These are phyloP conservation scores for Nicotiana knightiana DNA, from an alignment of 257 asterid species.

Conservation along the genomic window DNA sequence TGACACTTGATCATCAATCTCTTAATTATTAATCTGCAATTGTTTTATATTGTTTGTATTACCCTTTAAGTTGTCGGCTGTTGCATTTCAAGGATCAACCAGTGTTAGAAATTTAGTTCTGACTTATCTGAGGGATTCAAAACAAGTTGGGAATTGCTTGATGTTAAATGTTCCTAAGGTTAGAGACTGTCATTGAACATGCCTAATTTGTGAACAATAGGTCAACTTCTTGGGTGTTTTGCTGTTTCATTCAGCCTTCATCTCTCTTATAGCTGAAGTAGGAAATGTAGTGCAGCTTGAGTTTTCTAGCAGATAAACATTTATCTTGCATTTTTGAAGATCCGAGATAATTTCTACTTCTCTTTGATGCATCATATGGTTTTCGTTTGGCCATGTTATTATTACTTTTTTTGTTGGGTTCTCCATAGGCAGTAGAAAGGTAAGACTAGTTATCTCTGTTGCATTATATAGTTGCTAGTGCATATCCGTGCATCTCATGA, in stretches of 20 bases:
- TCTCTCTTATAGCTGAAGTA: background rate
- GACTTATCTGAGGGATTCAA: background rate
- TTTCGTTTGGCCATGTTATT: background rate
- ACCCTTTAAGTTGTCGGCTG: background rate
- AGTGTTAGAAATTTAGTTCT: background rate
- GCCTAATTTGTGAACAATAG: background rate
- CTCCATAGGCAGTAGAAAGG: background rate
- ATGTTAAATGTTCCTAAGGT: background rate
- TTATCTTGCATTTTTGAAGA: background rate
- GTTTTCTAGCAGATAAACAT: background rate
- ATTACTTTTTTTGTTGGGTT: background rate
- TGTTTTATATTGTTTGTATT: background rate
- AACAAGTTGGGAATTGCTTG: background rate
- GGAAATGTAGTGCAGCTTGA: background rate
- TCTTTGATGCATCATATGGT: background rate
- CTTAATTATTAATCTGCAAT: background rate
- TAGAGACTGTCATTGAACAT: background rate
- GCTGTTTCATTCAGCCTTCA: background rate
- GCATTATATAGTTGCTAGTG: background rate
- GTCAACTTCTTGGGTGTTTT: background rate
- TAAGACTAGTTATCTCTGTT: background rate
- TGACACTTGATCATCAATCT: slow-evolving; percentile 9
- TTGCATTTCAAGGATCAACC: background rate
- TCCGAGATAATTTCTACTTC: background rate
- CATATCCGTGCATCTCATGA: background rate